Evolutionary conservation across 169 alveolate species (phyloP).

Genomic region (Plasmodium coatneyi): DNA sequence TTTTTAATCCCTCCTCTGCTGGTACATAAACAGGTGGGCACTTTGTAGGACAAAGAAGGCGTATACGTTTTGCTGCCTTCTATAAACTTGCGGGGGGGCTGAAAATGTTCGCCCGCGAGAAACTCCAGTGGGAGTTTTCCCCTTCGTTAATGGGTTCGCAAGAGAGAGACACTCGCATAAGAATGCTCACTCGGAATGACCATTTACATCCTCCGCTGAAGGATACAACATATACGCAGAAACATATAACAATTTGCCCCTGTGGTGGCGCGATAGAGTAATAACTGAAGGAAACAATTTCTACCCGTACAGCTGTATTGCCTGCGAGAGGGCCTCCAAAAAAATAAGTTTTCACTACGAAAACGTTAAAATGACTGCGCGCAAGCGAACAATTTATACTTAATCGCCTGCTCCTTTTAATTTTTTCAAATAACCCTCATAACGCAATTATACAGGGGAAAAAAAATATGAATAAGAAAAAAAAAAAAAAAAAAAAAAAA

Average conservation of each 20-base stretch:
- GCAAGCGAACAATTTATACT: background rate
- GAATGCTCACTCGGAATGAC: background rate
- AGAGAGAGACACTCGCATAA: background rate
- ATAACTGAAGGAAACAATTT: background rate
- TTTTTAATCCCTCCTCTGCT: background rate
- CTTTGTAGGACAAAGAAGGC: background rate
- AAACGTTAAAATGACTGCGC: background rate
- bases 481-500: background rate
- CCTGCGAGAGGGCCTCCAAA: background rate
- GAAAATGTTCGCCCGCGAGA: background rate
- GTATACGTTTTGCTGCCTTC: background rate
- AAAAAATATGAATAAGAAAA: background rate
- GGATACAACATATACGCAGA: background rate
- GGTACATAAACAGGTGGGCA: background rate
- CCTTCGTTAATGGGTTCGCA: background rate
- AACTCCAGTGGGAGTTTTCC: background rate
- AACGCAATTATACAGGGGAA: background rate
- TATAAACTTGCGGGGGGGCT: background rate
- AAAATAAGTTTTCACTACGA: background rate
- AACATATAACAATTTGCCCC: background rate
- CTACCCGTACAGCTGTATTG: background rate
- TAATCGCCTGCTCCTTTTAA: conserved; percentile 1
- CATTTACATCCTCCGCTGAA: background rate
- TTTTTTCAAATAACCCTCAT: background rate
- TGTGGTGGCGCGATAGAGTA: background rate